phyloP scores from a whole-genome alignment of 73 alveolate genomes.

The Uronychia setigera region DNA sequence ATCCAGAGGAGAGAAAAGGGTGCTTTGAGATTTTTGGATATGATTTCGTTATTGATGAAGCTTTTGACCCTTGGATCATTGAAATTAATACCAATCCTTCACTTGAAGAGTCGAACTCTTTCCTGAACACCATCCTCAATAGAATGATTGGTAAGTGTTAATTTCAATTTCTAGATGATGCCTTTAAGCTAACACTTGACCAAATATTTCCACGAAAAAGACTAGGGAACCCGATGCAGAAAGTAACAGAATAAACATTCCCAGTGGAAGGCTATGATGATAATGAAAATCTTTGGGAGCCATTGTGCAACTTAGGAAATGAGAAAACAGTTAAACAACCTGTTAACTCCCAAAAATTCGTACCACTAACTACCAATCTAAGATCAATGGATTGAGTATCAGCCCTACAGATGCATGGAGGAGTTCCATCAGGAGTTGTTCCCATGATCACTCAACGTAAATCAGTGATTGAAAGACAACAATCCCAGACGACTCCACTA shows the following conservation, averaged over 20 bases:
- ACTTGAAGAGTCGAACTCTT: slow-evolving; percentile 34
- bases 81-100: slow-evolving; percentile 57
- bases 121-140: slow-evolving; percentile 18
- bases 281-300: slow-evolving; percentile 33
- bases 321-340: slow-evolving; percentile 55
- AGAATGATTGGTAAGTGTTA: slow-evolving; percentile 24
- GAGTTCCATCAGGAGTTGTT: too few species aligned
- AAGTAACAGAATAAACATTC: slow-evolving; percentile 28
- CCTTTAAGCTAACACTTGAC: slow-evolving; percentile 44
- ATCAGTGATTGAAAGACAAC: too few species aligned
- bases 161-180: slow-evolving; percentile 13
- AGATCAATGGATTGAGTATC: too few species aligned
- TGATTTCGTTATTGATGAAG: slow-evolving; percentile 39
- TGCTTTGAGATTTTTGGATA: slow-evolving; percentile 58
- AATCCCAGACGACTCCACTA: too few species aligned
- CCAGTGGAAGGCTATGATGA: slow-evolving; percentile 53
- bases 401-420: too few species aligned
- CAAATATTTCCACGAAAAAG: slow-evolving; percentile 24
- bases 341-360: neutral
- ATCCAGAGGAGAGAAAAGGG: slow-evolving; percentile 18
- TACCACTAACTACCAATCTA: neutral
- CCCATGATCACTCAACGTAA: too few species aligned
- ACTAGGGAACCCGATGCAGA: neutral
- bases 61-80: slow-evolving; percentile 23
- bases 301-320: slow-evolving; percentile 3